phyloP scores from a whole-genome alignment of 371 early-diverging fungal species.

The Blakeslea trispora region DNA sequence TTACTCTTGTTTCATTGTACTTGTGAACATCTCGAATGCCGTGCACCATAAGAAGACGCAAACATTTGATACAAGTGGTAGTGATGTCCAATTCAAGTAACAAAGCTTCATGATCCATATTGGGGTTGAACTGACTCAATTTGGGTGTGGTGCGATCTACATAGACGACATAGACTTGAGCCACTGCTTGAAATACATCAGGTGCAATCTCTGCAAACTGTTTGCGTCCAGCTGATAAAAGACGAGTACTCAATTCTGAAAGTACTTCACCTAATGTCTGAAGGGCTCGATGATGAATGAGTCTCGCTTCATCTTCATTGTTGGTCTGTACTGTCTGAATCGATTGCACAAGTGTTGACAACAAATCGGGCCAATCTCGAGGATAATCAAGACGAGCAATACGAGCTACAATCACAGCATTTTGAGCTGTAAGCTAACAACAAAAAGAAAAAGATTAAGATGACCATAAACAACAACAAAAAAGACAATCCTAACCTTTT shows the following conservation, averaged over 20 bases:
- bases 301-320: constrained; percentile 35
- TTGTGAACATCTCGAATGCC: constrained; percentile 74
- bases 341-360: constrained; percentile 60
- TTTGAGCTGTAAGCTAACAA: constrained; percentile 69
- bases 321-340: constrained; percentile 56
- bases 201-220: constrained; percentile 72
- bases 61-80: constrained; percentile 65
- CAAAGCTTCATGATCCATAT: constrained; percentile 1
- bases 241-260: constrained; percentile 76
- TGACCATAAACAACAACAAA: no score
- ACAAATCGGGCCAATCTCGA: constrained; percentile 78
- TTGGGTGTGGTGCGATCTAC: constrained; percentile 38
- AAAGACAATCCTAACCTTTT: constrained; percentile 66
- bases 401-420: constrained; percentile 74
- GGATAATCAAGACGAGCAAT: constrained; percentile 85
- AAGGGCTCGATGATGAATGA: constrained; percentile 72
- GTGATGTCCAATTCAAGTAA: constrained; percentile 51
- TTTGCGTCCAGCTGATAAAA: constrained; percentile 67
- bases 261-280: constrained; percentile 78
- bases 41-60: constrained; percentile 71
- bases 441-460: background rate
- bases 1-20: constrained; percentile 59
- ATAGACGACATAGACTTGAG: constrained; percentile 58
- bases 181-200: constrained; percentile 60
- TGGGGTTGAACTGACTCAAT: background rate